Base-by-base conservation (phyloP, 1,284 basidiomycete species). In the Taiwanofungus camphoratus region DNA sequence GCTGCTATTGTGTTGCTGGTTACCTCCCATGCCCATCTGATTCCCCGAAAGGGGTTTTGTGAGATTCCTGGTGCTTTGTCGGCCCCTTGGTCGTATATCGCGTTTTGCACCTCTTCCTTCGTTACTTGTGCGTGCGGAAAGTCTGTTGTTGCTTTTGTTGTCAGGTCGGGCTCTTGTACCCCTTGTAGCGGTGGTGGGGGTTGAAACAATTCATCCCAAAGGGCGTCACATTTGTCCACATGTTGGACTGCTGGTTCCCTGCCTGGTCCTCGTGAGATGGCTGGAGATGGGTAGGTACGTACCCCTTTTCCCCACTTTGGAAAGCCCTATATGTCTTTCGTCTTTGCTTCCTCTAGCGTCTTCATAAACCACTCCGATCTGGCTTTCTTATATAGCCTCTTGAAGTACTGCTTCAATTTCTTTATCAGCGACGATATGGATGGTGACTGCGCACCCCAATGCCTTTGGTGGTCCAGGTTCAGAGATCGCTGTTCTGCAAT, bases 11-110 rank as follows among this genome's bases (percentile, higher is more conserved):
- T 27, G 39, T 48, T 32, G 45, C 42, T n/a, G 36, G 16, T 32
- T 21, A 30, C 42, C 9, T 44, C 42, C 45, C 55, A 57, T 2
- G 53, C 51, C 49, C 51, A 54, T 31, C 45, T 36, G 36, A 55
- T 42, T 3, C 48, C 44, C 11, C 33, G n/a, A 16, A 41, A 33
- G 3, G 50, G 50, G 6, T 51, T 38, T 8, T 49, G 47, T 23
- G 42, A 45, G 1, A 45, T 39, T 7, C 55, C 54, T 4, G 54
- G 54, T 16, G 53, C 52, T 20, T 53, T 56, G 29, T 52, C 37
- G 7, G 51, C 44, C 2, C 38, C 45, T 18, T 42, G 26, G 26
- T 29, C 26, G n/a, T 29, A 29, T 8, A 29, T 29, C n/a, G 26
- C 26, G 8, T 29, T 8, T 8, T 29, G 26, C n/a, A 29, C 26